Base-by-base conservation (phyloP, 306 rosid species). In the Acmispon strigosus region DNA sequence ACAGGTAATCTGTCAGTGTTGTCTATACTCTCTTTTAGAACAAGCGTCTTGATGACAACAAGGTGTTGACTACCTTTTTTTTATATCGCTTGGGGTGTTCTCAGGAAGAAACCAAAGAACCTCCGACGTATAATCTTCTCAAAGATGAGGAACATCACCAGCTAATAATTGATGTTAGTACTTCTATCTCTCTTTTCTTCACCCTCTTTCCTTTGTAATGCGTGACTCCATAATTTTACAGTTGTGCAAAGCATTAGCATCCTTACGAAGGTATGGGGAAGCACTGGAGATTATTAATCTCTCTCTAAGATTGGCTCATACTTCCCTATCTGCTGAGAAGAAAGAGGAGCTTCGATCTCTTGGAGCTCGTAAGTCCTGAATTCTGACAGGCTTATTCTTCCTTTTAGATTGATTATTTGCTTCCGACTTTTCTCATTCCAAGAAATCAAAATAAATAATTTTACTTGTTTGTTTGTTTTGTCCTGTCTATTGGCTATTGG, bases 191-290 rank as follows among this genome's bases (percentile, higher is more conserved):
- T 37, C 57, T 48, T 47, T 53, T 60, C 32, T 45, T 16, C 62
- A 42, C 66, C 8, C 16, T 12, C 16, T 74, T 20, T 53, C 12
- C 53, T 71, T 56, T 62, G 55, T 42, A 45, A 47, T 53, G 12
- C 19, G 56, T 81, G 72, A 77, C 64, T 12, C 48, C 14, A 60
- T 75, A 32, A 61, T 73, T 76, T 22, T 77, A 53, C 88, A 91
- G 97, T 75, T 94, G 86, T 90, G 98, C 73, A 90, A 86, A 74
- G 87, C 97, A 34, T 75, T 94, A 74, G 95, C 96, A 43, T 81
- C 86, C 73, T 78, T 90, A 81, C 83, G 52, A 79, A 90, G 86
- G 82, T 90, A 75, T 75, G 73, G 90, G 76, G 90, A 94, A 83
- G 97, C 97, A 47, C 70, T 86, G 75, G 96, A 90, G 82, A 90